Evolutionary conservation across 192 early-diverging fungal species (phyloP), one percentile per base, ranked within the genome.

Genomic region (Coemansia sp.): DNA sequence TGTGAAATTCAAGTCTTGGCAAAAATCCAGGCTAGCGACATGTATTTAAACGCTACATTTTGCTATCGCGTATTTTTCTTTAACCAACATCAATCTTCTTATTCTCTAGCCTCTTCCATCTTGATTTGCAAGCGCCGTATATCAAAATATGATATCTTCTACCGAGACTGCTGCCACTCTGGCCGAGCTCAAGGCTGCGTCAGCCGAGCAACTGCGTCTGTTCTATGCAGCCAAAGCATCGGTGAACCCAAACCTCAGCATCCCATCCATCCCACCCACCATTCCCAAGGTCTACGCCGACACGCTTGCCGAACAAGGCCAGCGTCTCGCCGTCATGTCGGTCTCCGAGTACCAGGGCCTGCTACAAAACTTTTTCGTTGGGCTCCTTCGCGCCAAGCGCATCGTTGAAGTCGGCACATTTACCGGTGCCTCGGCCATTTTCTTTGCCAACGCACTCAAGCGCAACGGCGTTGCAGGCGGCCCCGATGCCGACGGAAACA

Each of bases 401-500:
- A 70, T 90, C 7, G 75, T 93, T 0, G 90, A 93, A 38, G 78
- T 93, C 45, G 91, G 90, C 0, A 79, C 79, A 6, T 90, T 89
- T 55, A 88, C 86, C 22, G 91, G 91, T 2, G 82, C 73, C 24
- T 85, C 85, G 5, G 74, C 88, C 2, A 76, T 89, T 15, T 87
- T 82, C 52, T 86, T 93, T 72, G 89, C 90, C n/a, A 84, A 85
- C 41, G 89, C 81, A 2, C 75, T 90, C 62, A 69, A 73, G 65
- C 67, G 69, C 52, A 76, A 80, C 47, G 67, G 77, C 3, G 65
- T 72, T 17, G 52, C 65, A 17, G 55, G 60, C 5, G 57, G 55
- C 5, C 54, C 60, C 2, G 61, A 68, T 39, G 47, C 53, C 14
- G 27, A 49, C 10, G 65, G 65, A 0, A 62, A 62, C 12, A 67